Evolutionary conservation across 352 stramenopile species (phyloP).

Genomic region (Thraustochytrium sp.): DNA sequence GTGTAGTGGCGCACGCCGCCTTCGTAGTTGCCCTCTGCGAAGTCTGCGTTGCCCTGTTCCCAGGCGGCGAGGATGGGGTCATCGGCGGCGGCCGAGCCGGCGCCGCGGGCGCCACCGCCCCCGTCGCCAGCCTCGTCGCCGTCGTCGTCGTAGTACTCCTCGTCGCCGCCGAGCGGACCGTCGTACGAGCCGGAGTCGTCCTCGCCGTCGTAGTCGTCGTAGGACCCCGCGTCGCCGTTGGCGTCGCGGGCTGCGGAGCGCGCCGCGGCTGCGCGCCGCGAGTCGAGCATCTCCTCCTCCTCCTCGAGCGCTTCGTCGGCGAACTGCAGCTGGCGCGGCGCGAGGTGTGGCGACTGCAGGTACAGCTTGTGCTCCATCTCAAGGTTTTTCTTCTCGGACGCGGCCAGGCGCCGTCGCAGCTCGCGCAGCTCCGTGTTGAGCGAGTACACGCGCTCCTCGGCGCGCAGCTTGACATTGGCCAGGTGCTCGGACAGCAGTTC

Average conservation of each 20-base stretch:
- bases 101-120: background rate
- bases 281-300: conserved; percentile 16
- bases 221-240: background rate
- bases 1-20: conserved; percentile 24
- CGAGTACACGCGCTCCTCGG: conserved; percentile 18
- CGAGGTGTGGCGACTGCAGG: conserved; percentile 5
- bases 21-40: background rate
- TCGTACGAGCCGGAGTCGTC: background rate
- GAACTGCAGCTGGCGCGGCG: background rate
- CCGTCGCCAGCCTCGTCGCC: background rate
- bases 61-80: conserved; percentile 13
- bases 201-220: background rate
- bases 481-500: conserved; percentile 20
- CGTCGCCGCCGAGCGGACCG: no score
- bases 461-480: conserved; percentile 25
- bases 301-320: background rate
- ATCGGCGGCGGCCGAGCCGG: background rate
- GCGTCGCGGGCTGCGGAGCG: no score
- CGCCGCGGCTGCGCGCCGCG: no score
- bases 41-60: conserved; percentile 29
- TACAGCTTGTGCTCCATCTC: background rate
- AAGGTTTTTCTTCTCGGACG: background rate
- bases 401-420: background rate
- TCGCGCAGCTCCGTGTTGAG: conserved; percentile 18
- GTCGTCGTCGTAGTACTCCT: background rate